Evolutionary conservation across 1,284 basidiomycete species (phyloP), one percentile per base, ranked within the genome.

Genomic region (Pseudozyma tsukubaensis): DNA sequence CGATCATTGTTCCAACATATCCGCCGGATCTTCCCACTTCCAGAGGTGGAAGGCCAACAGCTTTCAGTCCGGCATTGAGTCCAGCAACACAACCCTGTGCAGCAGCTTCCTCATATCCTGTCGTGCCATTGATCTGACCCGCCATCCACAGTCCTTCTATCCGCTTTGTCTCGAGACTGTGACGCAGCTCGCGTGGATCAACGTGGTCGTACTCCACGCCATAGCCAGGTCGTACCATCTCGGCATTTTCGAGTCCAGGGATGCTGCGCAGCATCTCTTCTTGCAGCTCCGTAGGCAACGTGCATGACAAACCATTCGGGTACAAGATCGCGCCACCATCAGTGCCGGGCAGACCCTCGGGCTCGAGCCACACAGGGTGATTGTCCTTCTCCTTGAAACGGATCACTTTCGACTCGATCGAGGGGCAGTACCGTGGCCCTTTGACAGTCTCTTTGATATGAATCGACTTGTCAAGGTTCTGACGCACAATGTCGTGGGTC

Each of bases 141-240:
- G 76, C 76, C 58, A 77, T 58, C 47, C 63, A 71, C 9, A 79
- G 59, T 0, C 77, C 72, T 80, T 88, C 86, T 57, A 95, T 92
- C 16, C 91, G 88, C 80, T 93, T 93, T 0, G 93, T 94, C 84
- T 95, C 92, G 58, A 95, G 87, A 0, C 92, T 93, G 13, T 89
- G 86, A 34, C 86, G 87, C 40, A 95, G 87, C 77, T 94, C 93
- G 39, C 92, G 87, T 6, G 94, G 91, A 85, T 95, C 93, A n/a
- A 95, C 88, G 79, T 93, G 91, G 77, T 95, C 94, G 77, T 95
- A 96, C 82, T 96, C 93, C 37, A 96, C 93, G 1, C 94, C 94
- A 85, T 95, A 96, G 0, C 93, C 94, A 0, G 93, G 92, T 72
- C 88, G 87, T 3, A 92, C 88, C 87, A 95, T 91, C 78, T 90